Conservation (phyloP, 306 rosid genomes). For the Mimosa bimucronata region DNA sequence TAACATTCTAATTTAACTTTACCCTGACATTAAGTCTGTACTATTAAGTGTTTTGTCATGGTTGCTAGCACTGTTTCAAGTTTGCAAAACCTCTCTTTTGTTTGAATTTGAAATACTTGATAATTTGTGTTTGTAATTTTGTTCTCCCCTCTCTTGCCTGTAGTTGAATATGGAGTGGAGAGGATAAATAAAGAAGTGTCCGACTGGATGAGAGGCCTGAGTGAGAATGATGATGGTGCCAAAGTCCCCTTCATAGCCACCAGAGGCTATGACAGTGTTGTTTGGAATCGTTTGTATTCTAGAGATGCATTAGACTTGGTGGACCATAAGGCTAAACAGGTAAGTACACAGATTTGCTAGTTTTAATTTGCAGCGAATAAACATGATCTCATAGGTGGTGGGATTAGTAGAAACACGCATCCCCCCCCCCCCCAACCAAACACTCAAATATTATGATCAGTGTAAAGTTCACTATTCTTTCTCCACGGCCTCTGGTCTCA, state of each 20-base stretch:
- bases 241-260: constrained; percentile 81
- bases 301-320: constrained; percentile 65
- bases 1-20: constrained; percentile 20
- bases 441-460: not conserved
- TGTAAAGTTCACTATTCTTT: not conserved
- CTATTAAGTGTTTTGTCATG: constrained; percentile 7
- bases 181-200: constrained; percentile 88
- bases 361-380: not conserved
- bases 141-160: constrained; percentile 23
- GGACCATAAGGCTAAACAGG: constrained; percentile 72
- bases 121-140: constrained; percentile 27
- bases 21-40: not conserved
- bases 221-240: constrained; percentile 43
- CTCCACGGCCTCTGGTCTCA: not conserved
- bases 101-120: constrained; percentile 41
- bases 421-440: not conserved
- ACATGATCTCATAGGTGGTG: not conserved
- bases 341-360: constrained; percentile 36
- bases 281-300: constrained; percentile 95
- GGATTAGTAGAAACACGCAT: constrained; percentile 5
- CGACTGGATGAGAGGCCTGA: constrained; percentile 80
- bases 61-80: constrained; percentile 28
- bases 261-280: constrained; percentile 90
- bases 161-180: constrained; percentile 87
- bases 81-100: constrained; percentile 24